phyloP scores from a whole-genome alignment of 2,329 filamentous ascomycete species.

The Monosporascus sp. region DNA sequence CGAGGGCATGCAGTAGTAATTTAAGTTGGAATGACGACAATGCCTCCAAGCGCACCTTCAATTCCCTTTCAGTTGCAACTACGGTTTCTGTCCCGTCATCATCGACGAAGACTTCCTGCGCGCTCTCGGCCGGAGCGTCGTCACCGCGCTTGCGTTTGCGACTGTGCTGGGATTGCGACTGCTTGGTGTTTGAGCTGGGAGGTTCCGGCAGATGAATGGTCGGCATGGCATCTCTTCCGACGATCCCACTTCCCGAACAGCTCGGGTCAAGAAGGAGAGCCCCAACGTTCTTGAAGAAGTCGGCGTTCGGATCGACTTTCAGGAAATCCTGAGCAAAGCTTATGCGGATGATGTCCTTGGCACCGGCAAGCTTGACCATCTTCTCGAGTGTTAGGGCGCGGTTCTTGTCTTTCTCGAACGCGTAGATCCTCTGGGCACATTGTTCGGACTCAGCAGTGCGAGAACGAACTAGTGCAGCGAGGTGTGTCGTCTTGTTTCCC shows the following conservation, averaged over 20 bases:
- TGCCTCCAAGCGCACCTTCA: conserved; percentile 61
- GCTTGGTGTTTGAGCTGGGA: conserved; percentile 28
- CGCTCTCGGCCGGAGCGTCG: conserved; percentile 19
- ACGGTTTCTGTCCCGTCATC: conserved; percentile 51
- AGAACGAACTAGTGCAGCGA: conserved; percentile 65
- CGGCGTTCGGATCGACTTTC: conserved; percentile 59
- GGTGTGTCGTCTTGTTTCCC: conserved; percentile 94
- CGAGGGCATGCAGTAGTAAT: conserved; percentile 77
- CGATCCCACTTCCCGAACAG: conserved; percentile 92
- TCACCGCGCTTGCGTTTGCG: conserved; percentile 43
- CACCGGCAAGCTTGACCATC: conserved; percentile 78
- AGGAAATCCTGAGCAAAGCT: conserved; percentile 77
- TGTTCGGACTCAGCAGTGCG: conserved; percentile 30
- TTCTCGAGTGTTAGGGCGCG: conserved; percentile 72
- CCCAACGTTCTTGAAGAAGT: conserved; percentile 63
- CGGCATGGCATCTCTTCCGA: conserved; percentile 77
- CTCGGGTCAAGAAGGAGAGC: conserved; percentile 86
- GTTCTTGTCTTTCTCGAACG: conserved; percentile 70
- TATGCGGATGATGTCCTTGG: conserved; percentile 59
- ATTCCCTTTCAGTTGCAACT: conserved; percentile 47
- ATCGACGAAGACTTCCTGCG: conserved; percentile 39
- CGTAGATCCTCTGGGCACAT: conserved; percentile 52
- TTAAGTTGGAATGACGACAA: conserved; percentile 77
- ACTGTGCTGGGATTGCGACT: conserved; percentile 26
- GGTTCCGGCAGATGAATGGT: conserved; percentile 53